Percentiles rank a stretch among this genome's conserved stretches.
Evolutionary conservation across 1,284 basidiomycete genomes (phyloP).

Genomic region (Boletus semigastroideus): DNA sequence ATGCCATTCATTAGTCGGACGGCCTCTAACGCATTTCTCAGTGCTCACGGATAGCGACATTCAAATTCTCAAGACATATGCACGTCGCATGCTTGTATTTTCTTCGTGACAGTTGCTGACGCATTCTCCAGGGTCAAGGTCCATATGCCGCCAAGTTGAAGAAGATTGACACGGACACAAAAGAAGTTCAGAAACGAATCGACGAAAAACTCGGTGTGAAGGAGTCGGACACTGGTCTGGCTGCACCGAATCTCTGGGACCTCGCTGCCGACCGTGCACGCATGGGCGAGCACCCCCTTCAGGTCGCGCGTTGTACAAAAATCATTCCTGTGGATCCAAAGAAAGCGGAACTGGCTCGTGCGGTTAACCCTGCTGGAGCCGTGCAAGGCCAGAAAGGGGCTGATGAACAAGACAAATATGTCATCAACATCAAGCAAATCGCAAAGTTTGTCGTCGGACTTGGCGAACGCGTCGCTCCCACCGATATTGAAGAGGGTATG

Average conservation of each 20-base stretch:
- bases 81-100: slow-evolving; percentile 31
- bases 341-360: slow-evolving; percentile 69
- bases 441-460: slow-evolving; percentile 99
- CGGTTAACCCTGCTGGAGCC: slow-evolving; percentile 73
- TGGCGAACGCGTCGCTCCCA: slow-evolving; percentile 94
- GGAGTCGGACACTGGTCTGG: slow-evolving; percentile 97
- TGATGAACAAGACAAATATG: slow-evolving; percentile 98
- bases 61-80: slow-evolving; percentile 98
- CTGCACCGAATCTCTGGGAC: slow-evolving; percentile 97
- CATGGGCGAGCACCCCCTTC: slow-evolving; percentile 91
- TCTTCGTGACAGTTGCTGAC: background rate
- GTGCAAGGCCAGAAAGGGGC: slow-evolving; percentile 84
- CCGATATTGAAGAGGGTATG: slow-evolving; percentile 99
- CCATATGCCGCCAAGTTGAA: slow-evolving; percentile 92
- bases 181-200: slow-evolving; percentile 95
- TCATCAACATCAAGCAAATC: slow-evolving; percentile 99
- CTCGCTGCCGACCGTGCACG: slow-evolving; percentile 84
- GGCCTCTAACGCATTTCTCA: slow-evolving; percentile 31
- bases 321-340: slow-evolving; percentile 85
- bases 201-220: slow-evolving; percentile 98
- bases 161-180: slow-evolving; percentile 90
- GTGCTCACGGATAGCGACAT: slow-evolving; percentile 98
- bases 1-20: background rate
- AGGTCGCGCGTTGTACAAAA: slow-evolving; percentile 98
- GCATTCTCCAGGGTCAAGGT: slow-evolving; percentile 81